Evolutionary conservation across 2,329 filamentous ascomycete genomes (phyloP).

Genomic region (Colletotrichum siamense): DNA sequence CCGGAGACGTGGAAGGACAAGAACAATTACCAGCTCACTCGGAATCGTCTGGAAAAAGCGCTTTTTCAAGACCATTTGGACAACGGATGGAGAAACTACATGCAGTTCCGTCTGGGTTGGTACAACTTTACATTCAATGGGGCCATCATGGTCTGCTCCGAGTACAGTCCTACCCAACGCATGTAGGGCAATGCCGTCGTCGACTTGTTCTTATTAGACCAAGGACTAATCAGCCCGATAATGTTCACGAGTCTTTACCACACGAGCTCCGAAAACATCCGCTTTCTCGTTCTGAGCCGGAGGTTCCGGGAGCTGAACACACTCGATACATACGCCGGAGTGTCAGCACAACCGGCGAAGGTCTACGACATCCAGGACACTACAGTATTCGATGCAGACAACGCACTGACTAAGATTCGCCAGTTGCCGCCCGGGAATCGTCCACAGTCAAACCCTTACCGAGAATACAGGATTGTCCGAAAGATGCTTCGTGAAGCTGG

Average conservation of each 20-base stretch:
- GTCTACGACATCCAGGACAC: not conserved
- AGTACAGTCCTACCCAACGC: not conserved
- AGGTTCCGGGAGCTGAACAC: not conserved
- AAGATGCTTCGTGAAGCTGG: not conserved
- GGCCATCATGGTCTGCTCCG: not conserved
- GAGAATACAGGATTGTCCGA: not conserved
- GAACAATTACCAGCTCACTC: not conserved
- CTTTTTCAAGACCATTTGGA: not conserved
- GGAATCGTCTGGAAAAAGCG: not conserved
- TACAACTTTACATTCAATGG: not conserved
- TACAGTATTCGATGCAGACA: not conserved
- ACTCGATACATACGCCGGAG: not conserved
- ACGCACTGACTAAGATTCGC: not conserved
- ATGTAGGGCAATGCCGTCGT: not conserved
- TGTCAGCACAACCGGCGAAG: not conserved
- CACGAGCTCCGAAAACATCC: not conserved
- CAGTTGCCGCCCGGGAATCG: not conserved
- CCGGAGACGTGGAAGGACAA: not conserved
- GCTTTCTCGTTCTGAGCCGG: not conserved
- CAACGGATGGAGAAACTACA: not conserved
- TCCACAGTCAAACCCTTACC: not conserved
- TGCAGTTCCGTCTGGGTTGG: not conserved
- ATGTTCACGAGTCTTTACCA: not conserved
- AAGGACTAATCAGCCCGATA: accelerated
- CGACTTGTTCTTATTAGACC: not conserved